These are phyloP conservation scores for Paragyromitra xinjiangensis DNA, from an alignment of 495 filamentous ascomycete genomes.

Conservation along the genomic window DNA sequence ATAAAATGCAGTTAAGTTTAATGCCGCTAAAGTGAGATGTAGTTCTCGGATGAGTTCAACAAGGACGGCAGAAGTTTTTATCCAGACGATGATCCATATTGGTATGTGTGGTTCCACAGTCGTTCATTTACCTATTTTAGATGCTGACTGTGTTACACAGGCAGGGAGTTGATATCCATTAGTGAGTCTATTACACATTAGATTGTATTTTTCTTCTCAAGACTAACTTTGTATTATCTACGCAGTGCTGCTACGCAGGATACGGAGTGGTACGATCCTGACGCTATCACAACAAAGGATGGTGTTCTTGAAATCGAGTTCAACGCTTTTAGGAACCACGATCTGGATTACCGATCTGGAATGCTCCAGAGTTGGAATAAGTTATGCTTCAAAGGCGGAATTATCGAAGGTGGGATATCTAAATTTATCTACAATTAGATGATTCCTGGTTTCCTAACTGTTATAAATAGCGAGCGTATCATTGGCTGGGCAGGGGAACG, in stretches of 20 bases:
- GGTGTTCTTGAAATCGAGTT: slow-evolving; percentile 74
- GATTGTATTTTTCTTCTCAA: no score
- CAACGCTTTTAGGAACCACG: slow-evolving; percentile 73
- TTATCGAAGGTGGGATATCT: slow-evolving; percentile 64
- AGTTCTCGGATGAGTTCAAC: no score
- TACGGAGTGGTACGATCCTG: slow-evolving; percentile 85
- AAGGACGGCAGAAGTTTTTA: slow-evolving; percentile 69
- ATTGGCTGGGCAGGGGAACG: slow-evolving; percentile 67
- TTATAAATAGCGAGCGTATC: slow-evolving; percentile 64
- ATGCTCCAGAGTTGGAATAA: slow-evolving; percentile 87
- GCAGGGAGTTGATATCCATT: slow-evolving; percentile 78
- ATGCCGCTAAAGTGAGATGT: no score
- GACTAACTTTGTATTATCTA: slow-evolving; percentile 21
- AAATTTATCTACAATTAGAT: neutral
- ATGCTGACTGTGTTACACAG: slow-evolving; percentile 51
- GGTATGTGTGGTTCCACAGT: slow-evolving; percentile 52
- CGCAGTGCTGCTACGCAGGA: slow-evolving; percentile 70
- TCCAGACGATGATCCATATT: slow-evolving; percentile 72
- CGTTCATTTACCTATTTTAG: slow-evolving; percentile 5
- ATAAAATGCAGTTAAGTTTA: no score
- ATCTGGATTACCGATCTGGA: slow-evolving; percentile 76
- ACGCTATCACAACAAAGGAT: slow-evolving; percentile 73
- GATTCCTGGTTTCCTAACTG: neutral
- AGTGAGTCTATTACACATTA: slow-evolving; percentile 56
- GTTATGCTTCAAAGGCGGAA: slow-evolving; percentile 78